Evolutionary conservation across 768 basidiomycete genomes (phyloP), one percentile per base, ranked within the genome.

Genomic region (Macrolepiota albuminosa): DNA sequence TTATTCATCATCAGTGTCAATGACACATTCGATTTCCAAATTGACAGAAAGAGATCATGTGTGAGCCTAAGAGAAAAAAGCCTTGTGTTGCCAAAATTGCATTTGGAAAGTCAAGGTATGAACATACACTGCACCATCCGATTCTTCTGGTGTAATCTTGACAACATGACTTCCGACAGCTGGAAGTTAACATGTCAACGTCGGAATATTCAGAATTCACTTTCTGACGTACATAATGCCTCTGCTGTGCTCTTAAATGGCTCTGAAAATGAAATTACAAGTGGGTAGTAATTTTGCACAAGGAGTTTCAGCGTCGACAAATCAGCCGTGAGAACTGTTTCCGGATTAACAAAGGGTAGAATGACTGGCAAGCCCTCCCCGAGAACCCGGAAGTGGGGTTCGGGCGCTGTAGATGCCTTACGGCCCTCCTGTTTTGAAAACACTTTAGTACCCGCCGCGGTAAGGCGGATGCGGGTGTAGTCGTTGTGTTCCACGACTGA

Each of bases 1-100:
- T 98, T 99, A 74, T 98, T 95, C 56, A 97, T 86, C 93, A 98
- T 94, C 59, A 98, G 78, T 0, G 89, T 85, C 55, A 96, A 70
- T 0, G 94, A 96, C 13, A 86, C 84, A 60, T 88, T 88, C 2
- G 93, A 94, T 74, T 92, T 95, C 97, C 96, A 98, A 54, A 98
- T 81, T 0, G 97, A 96, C n/a, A 98, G 75, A n/a, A 89, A 72
- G 29, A 98, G 78, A 54, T 93, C 87, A 64, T 91, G 85, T n/a
- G 81, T 76, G 39, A 93, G 76, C 6, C 89, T 94, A 55, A 36
- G 6, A 21, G 21, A 21, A 57, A 21, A 54, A 9, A 39, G 49
- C n/a, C 18, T 37, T 50, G 26, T 56, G 63, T 56, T 66, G 11
- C 53, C 57, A 1, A 58, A 21, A 60, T 50, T 9, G 43, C 51